phyloP scores from a whole-genome alignment of 2,329 filamentous ascomycete genomes.

The Colletotrichum tofieldiae region DNA sequence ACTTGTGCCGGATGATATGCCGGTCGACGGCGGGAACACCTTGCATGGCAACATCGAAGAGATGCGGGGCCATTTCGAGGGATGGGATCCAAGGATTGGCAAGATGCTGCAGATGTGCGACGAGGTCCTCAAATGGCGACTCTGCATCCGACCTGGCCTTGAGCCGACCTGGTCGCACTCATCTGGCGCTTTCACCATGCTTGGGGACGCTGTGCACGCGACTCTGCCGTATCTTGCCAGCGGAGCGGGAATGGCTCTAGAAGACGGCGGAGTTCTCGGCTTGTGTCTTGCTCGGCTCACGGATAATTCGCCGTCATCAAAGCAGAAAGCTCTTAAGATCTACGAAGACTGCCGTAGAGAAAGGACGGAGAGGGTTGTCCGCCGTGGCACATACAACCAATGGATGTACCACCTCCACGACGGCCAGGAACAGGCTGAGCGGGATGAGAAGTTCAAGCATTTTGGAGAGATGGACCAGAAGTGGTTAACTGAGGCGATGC shows the following conservation, averaged over 20 bases:
- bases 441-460: constrained; percentile 58
- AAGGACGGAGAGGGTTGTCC: constrained; percentile 73
- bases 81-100: constrained; percentile 71
- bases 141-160: constrained; percentile 70
- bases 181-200: constrained; percentile 69
- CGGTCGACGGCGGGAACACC: constrained; percentile 46
- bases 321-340: constrained; percentile 55
- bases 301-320: constrained; percentile 55
- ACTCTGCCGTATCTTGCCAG: constrained; percentile 74
- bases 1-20: constrained; percentile 62
- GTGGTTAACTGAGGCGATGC: constrained; percentile 48
- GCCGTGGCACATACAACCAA: constrained; percentile 73
- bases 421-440: constrained; percentile 68
- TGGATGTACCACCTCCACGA: constrained; percentile 75
- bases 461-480: constrained; percentile 52
- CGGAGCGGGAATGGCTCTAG: constrained; percentile 73
- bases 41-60: constrained; percentile 65
- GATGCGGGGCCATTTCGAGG: constrained; percentile 64
- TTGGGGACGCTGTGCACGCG: constrained; percentile 77
- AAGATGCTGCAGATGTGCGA: constrained; percentile 72
- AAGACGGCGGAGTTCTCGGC: constrained; percentile 72
- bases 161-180: constrained; percentile 69
- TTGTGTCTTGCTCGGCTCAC: constrained; percentile 66
- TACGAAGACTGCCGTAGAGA: constrained; percentile 73
- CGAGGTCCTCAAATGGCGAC: constrained; percentile 73